Evolutionary conservation across 768 basidiomycete genomes (phyloP), one percentile per base, ranked within the genome.

Genomic region (Suillus alpinus): DNA sequence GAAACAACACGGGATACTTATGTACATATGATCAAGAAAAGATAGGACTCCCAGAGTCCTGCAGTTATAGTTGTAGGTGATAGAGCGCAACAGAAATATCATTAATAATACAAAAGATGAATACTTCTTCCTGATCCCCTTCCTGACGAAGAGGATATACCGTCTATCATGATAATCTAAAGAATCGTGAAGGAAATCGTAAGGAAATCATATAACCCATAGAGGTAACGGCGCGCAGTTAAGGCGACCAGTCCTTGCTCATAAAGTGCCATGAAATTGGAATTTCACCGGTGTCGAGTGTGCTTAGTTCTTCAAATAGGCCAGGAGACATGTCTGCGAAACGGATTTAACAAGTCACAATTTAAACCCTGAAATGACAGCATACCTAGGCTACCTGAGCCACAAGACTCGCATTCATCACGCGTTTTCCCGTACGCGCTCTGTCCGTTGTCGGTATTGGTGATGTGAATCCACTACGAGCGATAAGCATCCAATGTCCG

Each of bases 321-420:
- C 78, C 76, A 9, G 82, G 81, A 32, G 87, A 89, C 84, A 91
- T 81, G 69, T 91, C 89, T 91, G 69, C 13, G 29, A 53, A 37
- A 14, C 6, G 8, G 8, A 62, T 16, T 46, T 18, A 31, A 14
- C 66, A 20, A 66, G 58, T 62, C 63, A 49, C 32, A 40, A 39
- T 26, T 26, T 20, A 14, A 41, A 12, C 44, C 34, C 31, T 40
- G 47, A 20, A 34, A 2, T 18, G 7, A 31, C 23, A 34, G 73
- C 81, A 61, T 71, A 89, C 89, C 89, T 63, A 91, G 73, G 67
- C 85, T 83, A 61, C 67, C 64, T 0, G 76, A 61, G 37, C 68
- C 76, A 70, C 89, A 91, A 23, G 80, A 72, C 34, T 75, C 71
- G 73, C 89, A 91, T 69, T 80, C 79, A 70, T 91, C 89, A 37